Evolutionary conservation across 2,329 filamentous ascomycete genomes (phyloP).

Genomic region (Periconia sp.): DNA sequence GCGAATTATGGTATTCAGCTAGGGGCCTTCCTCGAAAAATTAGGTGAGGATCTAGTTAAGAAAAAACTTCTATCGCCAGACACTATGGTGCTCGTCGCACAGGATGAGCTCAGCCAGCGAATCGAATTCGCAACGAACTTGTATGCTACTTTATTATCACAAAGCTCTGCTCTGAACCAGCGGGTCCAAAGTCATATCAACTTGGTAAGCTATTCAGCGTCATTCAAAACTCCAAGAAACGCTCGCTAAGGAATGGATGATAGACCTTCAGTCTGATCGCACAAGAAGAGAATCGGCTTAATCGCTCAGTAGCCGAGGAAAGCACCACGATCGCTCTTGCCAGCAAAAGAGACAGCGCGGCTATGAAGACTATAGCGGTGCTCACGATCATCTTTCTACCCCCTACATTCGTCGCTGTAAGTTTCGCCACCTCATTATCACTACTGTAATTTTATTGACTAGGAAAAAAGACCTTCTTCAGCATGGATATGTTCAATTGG

Average conservation of each 20-base stretch:
- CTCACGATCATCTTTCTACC: conserved; percentile 52
- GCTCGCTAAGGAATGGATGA: background rate
- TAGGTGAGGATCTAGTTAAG: conserved; percentile 6
- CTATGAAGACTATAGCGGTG: conserved; percentile 49
- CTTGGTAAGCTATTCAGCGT: conserved; percentile 7
- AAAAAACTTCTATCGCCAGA: background rate
- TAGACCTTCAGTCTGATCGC: conserved; percentile 19
- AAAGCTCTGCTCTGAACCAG: conserved; percentile 9
- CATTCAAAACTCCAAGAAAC: background rate
- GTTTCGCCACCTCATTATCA: background rate
- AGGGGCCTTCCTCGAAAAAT: conserved; percentile 11
- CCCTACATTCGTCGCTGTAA: conserved; percentile 48
- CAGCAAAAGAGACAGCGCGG: conserved; percentile 38
- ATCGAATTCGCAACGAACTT: conserved; percentile 13
- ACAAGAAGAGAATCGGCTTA: conserved; percentile 20
- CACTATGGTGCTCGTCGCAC: background rate
- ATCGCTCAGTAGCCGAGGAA: conserved; percentile 12
- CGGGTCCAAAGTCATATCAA: conserved; percentile 17
- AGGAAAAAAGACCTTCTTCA: conserved; percentile 9
- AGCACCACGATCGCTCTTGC: conserved; percentile 17
- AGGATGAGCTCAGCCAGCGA: conserved; percentile 4
- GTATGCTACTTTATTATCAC: conserved; percentile 7
- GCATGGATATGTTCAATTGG: conserved; percentile 18
- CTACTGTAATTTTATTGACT: background rate
- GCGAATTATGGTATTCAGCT: conserved; percentile 11